These are phyloP conservation scores for Hypoxylon trugodes DNA, from an alignment of 495 filamentous ascomycete species.

Conservation along the genomic window DNA sequence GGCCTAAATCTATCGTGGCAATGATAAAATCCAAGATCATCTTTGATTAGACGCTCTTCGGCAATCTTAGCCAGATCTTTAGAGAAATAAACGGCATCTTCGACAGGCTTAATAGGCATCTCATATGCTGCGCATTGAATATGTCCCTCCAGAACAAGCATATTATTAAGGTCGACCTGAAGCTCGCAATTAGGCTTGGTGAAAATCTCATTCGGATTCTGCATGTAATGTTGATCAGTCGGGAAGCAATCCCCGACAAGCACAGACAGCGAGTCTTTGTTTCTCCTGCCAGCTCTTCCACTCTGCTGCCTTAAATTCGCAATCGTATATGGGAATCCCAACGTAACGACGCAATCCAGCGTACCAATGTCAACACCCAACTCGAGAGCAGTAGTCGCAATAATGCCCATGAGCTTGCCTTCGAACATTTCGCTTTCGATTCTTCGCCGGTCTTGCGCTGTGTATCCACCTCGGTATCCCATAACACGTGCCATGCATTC, in stretches of 20 bases:
- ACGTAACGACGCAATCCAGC: constrained; percentile 91
- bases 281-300: constrained; percentile 89
- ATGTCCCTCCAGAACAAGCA: constrained; percentile 91
- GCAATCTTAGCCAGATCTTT: constrained; percentile 76
- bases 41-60: constrained; percentile 75
- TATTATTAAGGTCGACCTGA: constrained; percentile 88
- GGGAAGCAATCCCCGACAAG: constrained; percentile 92
- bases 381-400: constrained; percentile 93
- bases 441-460: constrained; percentile 85
- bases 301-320: constrained; percentile 95
- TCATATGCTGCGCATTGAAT: constrained; percentile 96
- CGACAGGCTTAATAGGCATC: constrained; percentile 82
- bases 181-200: constrained; percentile 88
- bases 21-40: constrained; percentile 84
- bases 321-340: constrained; percentile 95
- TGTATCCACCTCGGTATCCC: constrained; percentile 97
- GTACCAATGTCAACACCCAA: constrained; percentile 95
- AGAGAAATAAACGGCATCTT: constrained; percentile 84
- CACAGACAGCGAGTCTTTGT: constrained; percentile 92
- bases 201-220: constrained; percentile 96
- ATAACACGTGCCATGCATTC: constrained; percentile 84
- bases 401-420: constrained; percentile 89
- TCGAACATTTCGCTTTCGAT: constrained; percentile 99
- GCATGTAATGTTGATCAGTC: constrained; percentile 96
- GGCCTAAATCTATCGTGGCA: constrained; percentile 90